Percentiles rank a stretch among this genome's conserved stretches.
These are phyloP conservation scores for Fusarium palustre DNA, from an alignment of 2,329 filamentous ascomycete species.

Conservation along the genomic window DNA sequence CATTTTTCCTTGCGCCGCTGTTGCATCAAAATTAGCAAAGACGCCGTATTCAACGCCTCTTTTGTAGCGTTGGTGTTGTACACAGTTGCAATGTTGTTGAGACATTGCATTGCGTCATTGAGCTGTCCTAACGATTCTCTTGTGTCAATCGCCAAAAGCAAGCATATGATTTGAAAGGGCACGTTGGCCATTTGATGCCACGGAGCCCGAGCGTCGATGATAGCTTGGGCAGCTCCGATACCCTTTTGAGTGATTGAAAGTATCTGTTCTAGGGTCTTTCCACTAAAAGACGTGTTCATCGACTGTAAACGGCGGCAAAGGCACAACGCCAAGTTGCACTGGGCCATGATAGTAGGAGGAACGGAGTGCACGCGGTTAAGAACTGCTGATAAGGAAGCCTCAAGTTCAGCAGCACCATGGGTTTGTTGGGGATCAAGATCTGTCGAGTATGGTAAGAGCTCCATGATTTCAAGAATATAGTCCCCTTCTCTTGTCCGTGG, in stretches of 20 bases:
- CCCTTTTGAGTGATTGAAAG: conserved; percentile 59
- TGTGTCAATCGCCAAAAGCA: conserved; percentile 66
- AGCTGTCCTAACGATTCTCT: conserved; percentile 61
- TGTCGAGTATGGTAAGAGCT: conserved; percentile 64
- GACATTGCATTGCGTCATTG: conserved; percentile 62
- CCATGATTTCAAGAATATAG: conserved; percentile 61
- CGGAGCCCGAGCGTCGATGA: conserved; percentile 59
- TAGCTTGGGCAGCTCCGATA: conserved; percentile 59
- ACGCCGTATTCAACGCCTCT: conserved; percentile 66
- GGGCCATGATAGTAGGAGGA: conserved; percentile 60
- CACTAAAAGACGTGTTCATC: conserved; percentile 59
- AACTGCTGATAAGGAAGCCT: conserved; percentile 56
- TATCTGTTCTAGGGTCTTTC: conserved; percentile 58
- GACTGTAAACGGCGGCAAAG: conserved; percentile 66
- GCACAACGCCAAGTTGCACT: conserved; percentile 67
- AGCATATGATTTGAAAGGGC: conserved; percentile 68
- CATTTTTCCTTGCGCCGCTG: conserved; percentile 62
- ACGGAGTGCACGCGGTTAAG: conserved; percentile 55
- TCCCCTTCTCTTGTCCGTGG: conserved; percentile 55
- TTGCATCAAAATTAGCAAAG: conserved; percentile 64
- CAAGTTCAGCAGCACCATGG: conserved; percentile 56
- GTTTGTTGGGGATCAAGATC: conserved; percentile 64
- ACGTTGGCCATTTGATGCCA: conserved; percentile 72
- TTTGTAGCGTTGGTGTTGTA: conserved; percentile 62
- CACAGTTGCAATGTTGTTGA: conserved; percentile 55